Base-by-base conservation (phyloP, 176 grass and related monocot species). In the Paspalum vaginatum region DNA sequence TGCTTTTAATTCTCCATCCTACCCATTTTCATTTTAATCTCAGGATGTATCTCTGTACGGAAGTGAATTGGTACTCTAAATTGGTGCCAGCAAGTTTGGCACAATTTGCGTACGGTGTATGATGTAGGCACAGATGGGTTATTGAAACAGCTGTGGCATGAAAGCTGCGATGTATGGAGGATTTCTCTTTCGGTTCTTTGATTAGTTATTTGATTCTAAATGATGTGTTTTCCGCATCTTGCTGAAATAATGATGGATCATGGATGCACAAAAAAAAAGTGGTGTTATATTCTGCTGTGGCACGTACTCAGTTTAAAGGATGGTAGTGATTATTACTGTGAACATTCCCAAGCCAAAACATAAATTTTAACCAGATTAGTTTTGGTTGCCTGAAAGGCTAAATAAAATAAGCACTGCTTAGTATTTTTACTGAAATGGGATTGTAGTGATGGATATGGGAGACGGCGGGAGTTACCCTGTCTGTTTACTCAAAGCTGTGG, bases 171-270 rank as follows among this genome's bases (percentile, higher is more conserved):
- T 80, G 58, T 2, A 27, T 54, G 48, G 68, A 55, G n/a, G 39
- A 13, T 65, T 79, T 64, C 24, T 0, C 1, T 73, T 86, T 74
- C 49, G 39, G 9, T 79, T 38, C 3, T 47, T 42, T 25, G 17
- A 47, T 66, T 37, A 3, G 45, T 66, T 68, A 49, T n/a, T 22
- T 6, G 14, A 21, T 57, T 18, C 54, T 22, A 57, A 57, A 43
- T 68, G 12, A 68, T 45, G 20, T 66, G 26, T 41, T 49, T 42
- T 66, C 61, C 49, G 62, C 17, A 46, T 65, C 57, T 67, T 66
- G 56, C 26, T 41, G 56, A 47, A 40, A 27, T 10, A 69, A 51
- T 45, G 58, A 66, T 75, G 47, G 50, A 80, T 11, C n/a, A n/a
- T n/a, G n/a, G n/a, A n/a, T n/a, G n/a, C n/a, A 0, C 17, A 17